Evolutionary conservation across 495 filamentous ascomycete species (phyloP).

Genomic region (Aspergillus kassunensis): DNA sequence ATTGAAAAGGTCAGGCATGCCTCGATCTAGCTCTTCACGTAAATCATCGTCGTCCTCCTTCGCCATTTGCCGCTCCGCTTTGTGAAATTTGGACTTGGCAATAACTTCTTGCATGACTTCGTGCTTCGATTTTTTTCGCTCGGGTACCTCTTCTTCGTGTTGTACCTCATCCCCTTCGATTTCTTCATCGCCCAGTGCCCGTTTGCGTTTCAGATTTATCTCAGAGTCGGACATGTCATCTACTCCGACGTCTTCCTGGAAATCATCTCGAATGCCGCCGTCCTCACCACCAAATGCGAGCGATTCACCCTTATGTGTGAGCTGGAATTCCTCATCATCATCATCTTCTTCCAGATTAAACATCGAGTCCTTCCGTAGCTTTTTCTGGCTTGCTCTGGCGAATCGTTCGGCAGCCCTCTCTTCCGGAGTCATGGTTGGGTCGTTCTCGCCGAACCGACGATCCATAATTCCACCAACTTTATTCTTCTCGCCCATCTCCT

Average conservation of each 20-base stretch:
- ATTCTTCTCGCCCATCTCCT: constrained; percentile 79
- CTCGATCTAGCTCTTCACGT: constrained; percentile 73
- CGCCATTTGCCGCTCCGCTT: constrained; percentile 83
- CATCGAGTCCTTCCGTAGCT: constrained; percentile 64
- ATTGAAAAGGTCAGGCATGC: constrained; percentile 72
- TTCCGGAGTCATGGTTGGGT: constrained; percentile 89
- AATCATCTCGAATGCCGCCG: constrained; percentile 58
- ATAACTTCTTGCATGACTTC: constrained; percentile 98
- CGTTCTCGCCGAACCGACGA: constrained; percentile 92
- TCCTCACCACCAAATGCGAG: constrained; percentile 57
- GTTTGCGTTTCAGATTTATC: constrained; percentile 59
- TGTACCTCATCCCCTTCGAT: constrained; percentile 20
- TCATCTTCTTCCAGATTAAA: constrained; percentile 90
- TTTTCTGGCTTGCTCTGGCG: constrained; percentile 72
- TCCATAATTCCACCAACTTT: constrained; percentile 92
- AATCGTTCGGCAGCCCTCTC: constrained; percentile 91
- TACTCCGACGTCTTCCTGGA: constrained; percentile 63
- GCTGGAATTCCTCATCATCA: constrained; percentile 47
- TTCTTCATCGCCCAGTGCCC: constrained; percentile 32
- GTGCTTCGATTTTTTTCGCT: constrained; percentile 84
- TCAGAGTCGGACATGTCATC: constrained; percentile 63
- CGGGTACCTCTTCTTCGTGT: constrained; percentile 43
- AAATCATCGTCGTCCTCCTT: constrained; percentile 95
- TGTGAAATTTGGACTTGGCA: constrained; percentile 92
- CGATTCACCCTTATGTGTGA: constrained; percentile 81